Evolutionary conservation across 2,329 filamentous ascomycete species (phyloP).

Genomic region (Apiospora aurea): DNA sequence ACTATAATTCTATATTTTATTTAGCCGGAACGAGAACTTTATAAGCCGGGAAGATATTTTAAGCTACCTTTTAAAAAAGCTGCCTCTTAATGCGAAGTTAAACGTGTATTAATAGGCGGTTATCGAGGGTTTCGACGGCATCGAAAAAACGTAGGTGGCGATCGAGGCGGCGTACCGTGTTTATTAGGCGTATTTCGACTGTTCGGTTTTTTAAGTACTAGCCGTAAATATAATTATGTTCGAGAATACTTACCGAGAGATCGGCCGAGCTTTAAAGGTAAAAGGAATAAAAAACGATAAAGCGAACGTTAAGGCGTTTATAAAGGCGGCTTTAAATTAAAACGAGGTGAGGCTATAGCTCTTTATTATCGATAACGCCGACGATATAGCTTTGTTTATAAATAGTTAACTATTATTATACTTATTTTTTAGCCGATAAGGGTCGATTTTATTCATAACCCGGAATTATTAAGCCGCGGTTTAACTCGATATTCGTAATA

Average conservation of each 20-base stretch:
- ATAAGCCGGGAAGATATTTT: background rate
- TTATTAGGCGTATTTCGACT: background rate
- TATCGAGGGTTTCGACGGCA: constrained; percentile 12
- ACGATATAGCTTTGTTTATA: background rate
- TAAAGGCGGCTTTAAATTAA: constrained; percentile 29
- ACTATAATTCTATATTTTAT: background rate
- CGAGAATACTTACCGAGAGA: background rate
- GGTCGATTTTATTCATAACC: background rate
- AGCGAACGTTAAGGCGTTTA: constrained; percentile 31
- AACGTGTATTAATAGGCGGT: background rate
- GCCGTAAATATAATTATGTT: background rate
- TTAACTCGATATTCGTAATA: background rate
- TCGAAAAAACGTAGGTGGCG: background rate
- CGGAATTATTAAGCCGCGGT: background rate
- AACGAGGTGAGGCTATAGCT: background rate
- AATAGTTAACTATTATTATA: background rate
- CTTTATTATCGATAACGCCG: background rate
- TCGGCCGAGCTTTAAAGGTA: background rate
- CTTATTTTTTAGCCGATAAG: background rate
- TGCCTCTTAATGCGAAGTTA: background rate
- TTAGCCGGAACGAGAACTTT: background rate
- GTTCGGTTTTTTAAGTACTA: constrained; percentile 10
- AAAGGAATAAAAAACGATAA: background rate
- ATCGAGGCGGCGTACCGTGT: constrained; percentile 18
- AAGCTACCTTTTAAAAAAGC: background rate